These are phyloP conservation scores for Microdochium trichocladiopsis DNA, from an alignment of 2,329 filamentous ascomycete genomes.

Conservation along the genomic window DNA sequence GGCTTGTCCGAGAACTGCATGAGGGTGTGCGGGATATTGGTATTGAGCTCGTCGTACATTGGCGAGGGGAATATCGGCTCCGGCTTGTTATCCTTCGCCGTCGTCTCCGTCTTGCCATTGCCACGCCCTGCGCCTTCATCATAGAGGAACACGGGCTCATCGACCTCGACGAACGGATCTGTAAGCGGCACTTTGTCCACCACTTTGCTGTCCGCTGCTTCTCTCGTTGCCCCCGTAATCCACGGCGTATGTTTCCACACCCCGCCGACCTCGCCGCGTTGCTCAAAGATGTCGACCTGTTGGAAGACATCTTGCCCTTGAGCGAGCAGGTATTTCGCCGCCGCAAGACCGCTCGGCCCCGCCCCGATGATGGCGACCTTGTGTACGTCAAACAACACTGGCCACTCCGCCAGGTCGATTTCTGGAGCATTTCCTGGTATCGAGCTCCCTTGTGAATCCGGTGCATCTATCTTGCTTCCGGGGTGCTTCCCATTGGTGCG, in stretches of 20 bases:
- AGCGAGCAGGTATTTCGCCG: conserved; percentile 73
- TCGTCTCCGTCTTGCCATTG: conserved; percentile 7
- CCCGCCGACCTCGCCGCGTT: conserved; percentile 69
- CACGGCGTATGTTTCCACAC: conserved; percentile 73
- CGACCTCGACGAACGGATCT: conserved; percentile 53
- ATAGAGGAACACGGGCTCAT: conserved; percentile 45
- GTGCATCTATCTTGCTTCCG: neutral
- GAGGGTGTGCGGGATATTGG: conserved; percentile 75
- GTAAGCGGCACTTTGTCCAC: conserved; percentile 58
- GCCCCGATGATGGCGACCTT: conserved; percentile 75
- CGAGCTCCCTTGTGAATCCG: no score
- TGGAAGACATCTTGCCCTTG: conserved; percentile 60
- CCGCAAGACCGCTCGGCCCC: conserved; percentile 70
- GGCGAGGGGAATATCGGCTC: conserved; percentile 67
- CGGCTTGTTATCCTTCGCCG: no score
- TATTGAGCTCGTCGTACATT: conserved; percentile 75
- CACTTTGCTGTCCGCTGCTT: neutral
- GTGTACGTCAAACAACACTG: conserved; percentile 41
- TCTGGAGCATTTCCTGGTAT: no score
- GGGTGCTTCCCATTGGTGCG: conserved; percentile 1
- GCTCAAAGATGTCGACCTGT: conserved; percentile 73
- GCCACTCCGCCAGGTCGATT: neutral
- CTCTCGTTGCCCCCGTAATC: conserved; percentile 28
- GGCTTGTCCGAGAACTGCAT: conserved; percentile 73
- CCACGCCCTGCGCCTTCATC: conserved; percentile 6